phyloP scores from a whole-genome alignment of 805 yeast species.

The Lipomyces mesembrius region DNA sequence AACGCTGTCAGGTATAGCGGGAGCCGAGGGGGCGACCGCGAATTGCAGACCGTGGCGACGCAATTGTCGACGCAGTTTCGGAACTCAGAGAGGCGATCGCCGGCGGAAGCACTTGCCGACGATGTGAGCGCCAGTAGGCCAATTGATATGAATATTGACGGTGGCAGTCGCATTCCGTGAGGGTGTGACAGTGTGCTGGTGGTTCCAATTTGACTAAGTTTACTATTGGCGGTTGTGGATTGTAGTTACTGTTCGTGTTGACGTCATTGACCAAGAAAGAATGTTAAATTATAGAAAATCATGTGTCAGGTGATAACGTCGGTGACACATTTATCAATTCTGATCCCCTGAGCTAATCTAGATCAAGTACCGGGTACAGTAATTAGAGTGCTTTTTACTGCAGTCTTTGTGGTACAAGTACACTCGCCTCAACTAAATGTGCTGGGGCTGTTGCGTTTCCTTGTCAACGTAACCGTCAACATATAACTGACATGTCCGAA shows the following conservation, averaged over 20 bases:
- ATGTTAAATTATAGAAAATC: too few relatives aligned
- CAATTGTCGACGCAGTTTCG: conserved; percentile 51
- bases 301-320: not conserved
- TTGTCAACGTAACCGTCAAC: too few relatives aligned
- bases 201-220: too few relatives aligned
- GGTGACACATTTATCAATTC: not conserved
- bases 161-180: not conserved
- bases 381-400: not conserved
- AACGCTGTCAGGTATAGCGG: conserved; percentile 53
- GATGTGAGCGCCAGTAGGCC: not conserved
- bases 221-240: too few relatives aligned
- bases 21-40: conserved; percentile 41
- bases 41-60: conserved; percentile 48
- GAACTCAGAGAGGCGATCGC: conserved; percentile 58
- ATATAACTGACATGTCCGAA: too few relatives aligned
- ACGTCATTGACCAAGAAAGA: not conserved
- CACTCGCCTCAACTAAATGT: not conserved
- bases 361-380: not conserved
- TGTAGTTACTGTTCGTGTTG: not conserved
- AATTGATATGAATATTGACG: not conserved
- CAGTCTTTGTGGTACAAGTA: not conserved
- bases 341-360: not conserved
- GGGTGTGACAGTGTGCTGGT: not conserved
- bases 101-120: conserved; percentile 51
- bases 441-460: too few relatives aligned